Conservation (phyloP, 2,329 filamentous ascomycete genomes). For the Aspergillus sp. region DNA sequence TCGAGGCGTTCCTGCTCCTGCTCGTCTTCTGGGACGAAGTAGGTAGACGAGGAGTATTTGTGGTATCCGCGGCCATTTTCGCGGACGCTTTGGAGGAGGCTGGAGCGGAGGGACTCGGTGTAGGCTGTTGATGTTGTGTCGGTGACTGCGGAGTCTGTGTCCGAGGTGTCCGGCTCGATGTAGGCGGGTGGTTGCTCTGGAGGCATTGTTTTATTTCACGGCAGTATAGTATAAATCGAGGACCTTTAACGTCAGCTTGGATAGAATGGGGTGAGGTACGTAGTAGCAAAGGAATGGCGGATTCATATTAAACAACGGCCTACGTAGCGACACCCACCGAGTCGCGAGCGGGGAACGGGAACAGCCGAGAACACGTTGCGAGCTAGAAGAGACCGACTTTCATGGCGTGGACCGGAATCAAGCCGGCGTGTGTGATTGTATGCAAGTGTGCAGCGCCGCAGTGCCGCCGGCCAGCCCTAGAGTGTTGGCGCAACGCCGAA, state of each 20-base stretch:
- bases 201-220: too few relatives aligned
- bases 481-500: too few relatives aligned
- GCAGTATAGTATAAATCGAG: too few relatives aligned
- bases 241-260: too few relatives aligned
- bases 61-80: constrained; percentile 43
- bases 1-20: constrained; percentile 34
- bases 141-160: not conserved
- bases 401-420: not conserved
- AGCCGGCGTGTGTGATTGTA: too few relatives aligned
- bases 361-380: not conserved
- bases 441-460: too few relatives aligned
- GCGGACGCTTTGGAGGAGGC: constrained; percentile 36
- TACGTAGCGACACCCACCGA: not conserved
- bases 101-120: constrained; percentile 23
- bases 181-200: not conserved
- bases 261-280: too few relatives aligned
- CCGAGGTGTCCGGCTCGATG: not conserved
- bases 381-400: not conserved
- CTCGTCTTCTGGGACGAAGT: constrained; percentile 34
- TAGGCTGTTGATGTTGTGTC: constrained; percentile 8
- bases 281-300: too few relatives aligned
- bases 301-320: too few relatives aligned
- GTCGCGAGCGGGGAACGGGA: not conserved
- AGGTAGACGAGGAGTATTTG: constrained; percentile 26
- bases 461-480: too few relatives aligned